A percentile compares a stretch with the other conserved stretches of the same genome.
Conservation (phyloP, 805 yeast genomes). For the Kluyveromyces dobzhanskii region DNA sequence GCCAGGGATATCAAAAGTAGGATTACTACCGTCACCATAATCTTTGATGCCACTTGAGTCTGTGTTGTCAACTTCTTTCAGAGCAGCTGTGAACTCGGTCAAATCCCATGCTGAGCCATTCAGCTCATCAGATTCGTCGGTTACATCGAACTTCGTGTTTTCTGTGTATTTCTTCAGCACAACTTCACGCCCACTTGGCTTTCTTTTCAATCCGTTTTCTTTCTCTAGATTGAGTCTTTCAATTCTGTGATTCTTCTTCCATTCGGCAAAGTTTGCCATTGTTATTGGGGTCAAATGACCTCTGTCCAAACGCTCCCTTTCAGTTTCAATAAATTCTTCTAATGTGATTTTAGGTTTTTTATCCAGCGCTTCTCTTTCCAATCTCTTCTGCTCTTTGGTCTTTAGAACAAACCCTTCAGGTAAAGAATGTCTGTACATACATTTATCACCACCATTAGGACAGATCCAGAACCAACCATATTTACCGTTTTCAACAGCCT, state of each 20-base stretch:
- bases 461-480: slow-evolving; percentile 99
- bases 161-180: slow-evolving; percentile 53
- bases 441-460: slow-evolving; percentile 87
- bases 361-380: slow-evolving; percentile 79
- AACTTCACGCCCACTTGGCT: slow-evolving; percentile 60
- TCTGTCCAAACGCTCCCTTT: slow-evolving; percentile 74
- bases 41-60: slow-evolving; percentile 45
- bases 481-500: slow-evolving; percentile 94
- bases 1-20: slow-evolving; percentile 27
- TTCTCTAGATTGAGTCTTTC: slow-evolving; percentile 41
- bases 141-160: slow-evolving; percentile 45
- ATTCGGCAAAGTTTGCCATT: slow-evolving; percentile 62
- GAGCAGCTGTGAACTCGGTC: slow-evolving; percentile 33
- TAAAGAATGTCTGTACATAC: slow-evolving; percentile 90
- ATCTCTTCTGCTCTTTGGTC: slow-evolving; percentile 90
- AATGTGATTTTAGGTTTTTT: slow-evolving; percentile 82
- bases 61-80: slow-evolving; percentile 29
- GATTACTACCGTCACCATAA: slow-evolving; percentile 59
- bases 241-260: slow-evolving; percentile 69
- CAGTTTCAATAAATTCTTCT: slow-evolving; percentile 93
- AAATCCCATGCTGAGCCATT: slow-evolving; percentile 37
- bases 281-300: slow-evolving; percentile 78
- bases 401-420: slow-evolving; percentile 96
- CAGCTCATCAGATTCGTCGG: slow-evolving; percentile 29
- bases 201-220: slow-evolving; percentile 37